phyloP scores from a whole-genome alignment of 2,329 filamentous ascomycete species.

The Uncinocarpus reesii region DNA sequence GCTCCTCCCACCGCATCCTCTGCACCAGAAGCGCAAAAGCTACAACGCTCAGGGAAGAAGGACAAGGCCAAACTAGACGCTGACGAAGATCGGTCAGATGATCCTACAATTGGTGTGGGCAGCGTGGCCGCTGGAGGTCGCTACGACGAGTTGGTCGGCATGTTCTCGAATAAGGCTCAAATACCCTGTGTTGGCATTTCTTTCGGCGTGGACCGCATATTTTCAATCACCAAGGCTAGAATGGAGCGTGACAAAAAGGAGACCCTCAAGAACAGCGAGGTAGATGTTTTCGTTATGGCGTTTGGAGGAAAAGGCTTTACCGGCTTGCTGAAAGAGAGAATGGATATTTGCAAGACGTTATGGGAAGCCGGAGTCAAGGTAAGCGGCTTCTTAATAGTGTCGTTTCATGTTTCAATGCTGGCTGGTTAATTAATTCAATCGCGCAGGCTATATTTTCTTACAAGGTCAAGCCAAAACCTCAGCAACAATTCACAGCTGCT shows the following conservation, averaged over 20 bases:
- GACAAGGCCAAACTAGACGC: slow-evolving; percentile 41
- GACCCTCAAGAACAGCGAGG: slow-evolving; percentile 56
- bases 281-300: slow-evolving; percentile 91
- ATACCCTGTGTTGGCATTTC: slow-evolving; percentile 89
- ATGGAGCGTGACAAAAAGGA: slow-evolving; percentile 51
- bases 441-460: slow-evolving; percentile 67
- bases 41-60: slow-evolving; percentile 42
- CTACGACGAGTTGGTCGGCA: slow-evolving; percentile 87
- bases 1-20: slow-evolving; percentile 43
- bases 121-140: slow-evolving; percentile 82
- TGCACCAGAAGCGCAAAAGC: slow-evolving; percentile 29
- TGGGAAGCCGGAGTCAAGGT: slow-evolving; percentile 84
- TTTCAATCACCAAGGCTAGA: slow-evolving; percentile 75
- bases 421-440: slow-evolving; percentile 19
- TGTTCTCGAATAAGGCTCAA: slow-evolving; percentile 77
- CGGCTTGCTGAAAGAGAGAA: slow-evolving; percentile 71
- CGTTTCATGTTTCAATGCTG: not conserved
- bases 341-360: slow-evolving; percentile 63
- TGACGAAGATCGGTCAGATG: slow-evolving; percentile 62
- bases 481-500: slow-evolving; percentile 82
- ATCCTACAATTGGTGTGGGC: slow-evolving; percentile 73
- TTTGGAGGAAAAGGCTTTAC: slow-evolving; percentile 79
- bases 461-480: slow-evolving; percentile 84
- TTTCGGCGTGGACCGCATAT: slow-evolving; percentile 92
- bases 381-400: slow-evolving; percentile 17